These are phyloP conservation scores for Chlamydomonas sp. DNA, from an alignment of 139 green algal species.

Conservation along the genomic window DNA sequence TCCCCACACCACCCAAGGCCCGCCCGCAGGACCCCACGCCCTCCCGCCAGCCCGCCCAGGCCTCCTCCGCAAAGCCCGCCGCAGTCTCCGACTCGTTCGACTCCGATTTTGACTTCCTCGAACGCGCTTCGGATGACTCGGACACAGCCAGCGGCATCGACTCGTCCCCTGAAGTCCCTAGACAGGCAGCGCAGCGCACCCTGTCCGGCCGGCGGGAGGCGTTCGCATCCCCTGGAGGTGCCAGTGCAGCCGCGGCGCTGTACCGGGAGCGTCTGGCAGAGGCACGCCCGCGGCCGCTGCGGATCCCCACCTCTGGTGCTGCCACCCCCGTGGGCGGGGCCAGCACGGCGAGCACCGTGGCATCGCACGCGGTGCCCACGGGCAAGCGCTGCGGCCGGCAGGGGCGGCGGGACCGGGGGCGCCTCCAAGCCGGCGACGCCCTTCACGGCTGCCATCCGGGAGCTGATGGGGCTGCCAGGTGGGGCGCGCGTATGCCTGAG, in stretches of 20 bases:
- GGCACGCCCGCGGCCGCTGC: constrained; percentile 30
- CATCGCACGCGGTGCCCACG: constrained; percentile 25
- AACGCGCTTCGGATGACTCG: constrained; percentile 24
- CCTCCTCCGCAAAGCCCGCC: too few species aligned
- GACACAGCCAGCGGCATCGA: background rate
- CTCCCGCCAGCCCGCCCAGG: too few species aligned
- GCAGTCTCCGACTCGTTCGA: background rate
- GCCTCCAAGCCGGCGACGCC: constrained; percentile 38
- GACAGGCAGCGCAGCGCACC: background rate
- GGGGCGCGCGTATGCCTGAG: background rate
- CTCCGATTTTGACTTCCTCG: constrained; percentile 36
- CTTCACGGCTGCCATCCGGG: constrained; percentile 55
- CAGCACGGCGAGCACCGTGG: constrained; percentile 19
- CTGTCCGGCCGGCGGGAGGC: background rate
- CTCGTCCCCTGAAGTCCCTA: background rate
- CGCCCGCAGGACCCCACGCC: too few species aligned
- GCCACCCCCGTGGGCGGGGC: constrained; percentile 31
- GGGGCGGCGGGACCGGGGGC: background rate
- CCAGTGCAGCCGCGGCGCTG: background rate
- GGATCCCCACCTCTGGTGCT: constrained; percentile 33
- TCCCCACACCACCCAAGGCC: background rate
- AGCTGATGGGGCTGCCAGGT: constrained; percentile 60
- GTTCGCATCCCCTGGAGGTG: background rate
- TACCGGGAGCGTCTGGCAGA: constrained; percentile 21
- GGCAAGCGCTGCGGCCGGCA: background rate